These are phyloP conservation scores for Pluteus cervinus DNA, from an alignment of 768 basidiomycete genomes.

Conservation along the genomic window DNA sequence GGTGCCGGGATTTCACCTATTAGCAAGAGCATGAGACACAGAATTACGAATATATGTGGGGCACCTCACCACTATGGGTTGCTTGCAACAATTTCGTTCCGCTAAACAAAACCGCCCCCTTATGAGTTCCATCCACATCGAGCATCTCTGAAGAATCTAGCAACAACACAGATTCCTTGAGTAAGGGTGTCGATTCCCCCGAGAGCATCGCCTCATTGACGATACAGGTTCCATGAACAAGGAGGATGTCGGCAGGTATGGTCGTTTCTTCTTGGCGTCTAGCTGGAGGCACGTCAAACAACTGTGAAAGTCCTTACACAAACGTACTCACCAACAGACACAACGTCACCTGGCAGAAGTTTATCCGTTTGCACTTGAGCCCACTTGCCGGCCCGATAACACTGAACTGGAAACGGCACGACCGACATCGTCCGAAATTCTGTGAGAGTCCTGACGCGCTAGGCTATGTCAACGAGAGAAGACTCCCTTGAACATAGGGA, in stretches of 20 bases:
- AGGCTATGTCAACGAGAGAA: slow-evolving; percentile 6
- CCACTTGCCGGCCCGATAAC: slow-evolving; percentile 81
- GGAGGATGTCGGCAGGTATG: slow-evolving; percentile 88
- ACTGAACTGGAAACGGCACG: slow-evolving; percentile 81
- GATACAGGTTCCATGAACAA: slow-evolving; percentile 90
- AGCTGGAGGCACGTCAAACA: slow-evolving; percentile 28
- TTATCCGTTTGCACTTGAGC: slow-evolving; percentile 74
- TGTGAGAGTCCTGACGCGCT: slow-evolving; percentile 90
- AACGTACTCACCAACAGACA: slow-evolving; percentile 56
- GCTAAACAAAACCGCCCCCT: slow-evolving; percentile 85
- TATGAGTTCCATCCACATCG: slow-evolving; percentile 83
- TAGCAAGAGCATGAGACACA: slow-evolving; percentile 3
- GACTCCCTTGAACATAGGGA: slow-evolving; percentile 2
- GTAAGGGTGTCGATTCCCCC: slow-evolving; percentile 93
- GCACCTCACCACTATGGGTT: slow-evolving; percentile 39
- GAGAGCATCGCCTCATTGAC: slow-evolving; percentile 99
- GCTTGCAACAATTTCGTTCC: slow-evolving; percentile 97
- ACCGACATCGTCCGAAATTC: slow-evolving; percentile 98
- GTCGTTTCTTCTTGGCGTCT: slow-evolving; percentile 75
- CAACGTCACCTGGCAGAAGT: slow-evolving; percentile 87
- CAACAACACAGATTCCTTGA: slow-evolving; percentile 93
- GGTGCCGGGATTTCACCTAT: slow-evolving; percentile 32
- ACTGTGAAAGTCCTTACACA: neutral
- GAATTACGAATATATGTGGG: slow-evolving; percentile 1
- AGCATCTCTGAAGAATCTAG: slow-evolving; percentile 68